A percentile compares a stretch with the other conserved stretches of the same genome.
Conservation (phyloP, 2,329 filamentous ascomycete species). For the Fusarium graminum region DNA sequence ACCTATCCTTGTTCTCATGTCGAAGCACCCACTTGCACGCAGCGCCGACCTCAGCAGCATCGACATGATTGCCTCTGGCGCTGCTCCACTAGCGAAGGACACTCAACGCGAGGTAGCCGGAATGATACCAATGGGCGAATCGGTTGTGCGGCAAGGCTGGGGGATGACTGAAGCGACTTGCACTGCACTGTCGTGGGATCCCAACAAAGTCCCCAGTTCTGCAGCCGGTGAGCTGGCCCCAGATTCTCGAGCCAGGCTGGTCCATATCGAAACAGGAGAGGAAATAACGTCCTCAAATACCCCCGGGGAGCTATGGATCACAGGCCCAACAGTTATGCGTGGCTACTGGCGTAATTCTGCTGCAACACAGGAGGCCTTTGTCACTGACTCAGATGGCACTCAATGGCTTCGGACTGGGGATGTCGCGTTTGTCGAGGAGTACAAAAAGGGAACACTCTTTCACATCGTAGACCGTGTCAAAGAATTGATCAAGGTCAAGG, state of each 20-base stretch:
- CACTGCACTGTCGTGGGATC: conserved; percentile 74
- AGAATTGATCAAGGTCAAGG: conserved; percentile 73
- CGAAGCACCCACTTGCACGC: conserved; percentile 75
- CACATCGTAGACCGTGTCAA: conserved; percentile 82
- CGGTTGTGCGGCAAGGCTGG: conserved; percentile 76
- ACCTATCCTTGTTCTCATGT: conserved; percentile 78
- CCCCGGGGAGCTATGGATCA: conserved; percentile 79
- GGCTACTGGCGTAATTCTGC: conserved; percentile 81
- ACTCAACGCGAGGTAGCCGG: conserved; percentile 62
- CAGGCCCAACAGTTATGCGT: conserved; percentile 78
- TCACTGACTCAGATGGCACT: conserved; percentile 61
- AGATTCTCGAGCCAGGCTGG: conserved; percentile 69
- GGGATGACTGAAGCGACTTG: conserved; percentile 90
- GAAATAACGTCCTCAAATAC: conserved; percentile 65
- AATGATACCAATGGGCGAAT: conserved; percentile 57
- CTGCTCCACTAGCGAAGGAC: conserved; percentile 75
- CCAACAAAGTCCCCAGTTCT: conserved; percentile 63
- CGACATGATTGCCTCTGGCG: conserved; percentile 71
- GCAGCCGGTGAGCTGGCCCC: conserved; percentile 56
- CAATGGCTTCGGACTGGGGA: conserved; percentile 83
- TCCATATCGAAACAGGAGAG: conserved; percentile 66
- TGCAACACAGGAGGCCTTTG: conserved; percentile 72
- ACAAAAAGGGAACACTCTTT: conserved; percentile 63
- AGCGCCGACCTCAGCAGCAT: conserved; percentile 78
- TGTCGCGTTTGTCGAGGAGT: conserved; percentile 74